Evolutionary conservation across 1,284 basidiomycete genomes (phyloP).

Genomic region (Heterobasidion irregulare): DNA sequence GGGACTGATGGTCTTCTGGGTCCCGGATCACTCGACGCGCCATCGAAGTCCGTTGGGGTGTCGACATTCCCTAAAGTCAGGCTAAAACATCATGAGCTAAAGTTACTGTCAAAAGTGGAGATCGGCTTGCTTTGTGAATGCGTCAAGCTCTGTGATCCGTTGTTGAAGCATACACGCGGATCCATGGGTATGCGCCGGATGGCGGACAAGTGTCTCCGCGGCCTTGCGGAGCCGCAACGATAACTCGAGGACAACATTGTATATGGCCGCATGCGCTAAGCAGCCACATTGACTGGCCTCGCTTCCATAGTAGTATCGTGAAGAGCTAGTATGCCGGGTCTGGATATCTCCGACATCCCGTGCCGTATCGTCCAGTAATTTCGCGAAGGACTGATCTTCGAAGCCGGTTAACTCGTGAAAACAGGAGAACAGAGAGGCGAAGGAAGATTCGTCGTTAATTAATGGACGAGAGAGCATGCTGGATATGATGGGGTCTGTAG

Average conservation of each 20-base stretch:
- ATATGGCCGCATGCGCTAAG: constrained; percentile 41
- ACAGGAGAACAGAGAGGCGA: constrained; percentile 5
- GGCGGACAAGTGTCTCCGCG: constrained; percentile 43
- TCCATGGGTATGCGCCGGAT: constrained; percentile 37
- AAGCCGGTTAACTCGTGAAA: constrained; percentile 2
- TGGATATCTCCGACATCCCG: constrained; percentile 4
- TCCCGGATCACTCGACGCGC: neutral
- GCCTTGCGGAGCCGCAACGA: constrained; percentile 53
- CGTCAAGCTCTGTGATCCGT: constrained; percentile 47
- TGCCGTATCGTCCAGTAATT: constrained; percentile 11
- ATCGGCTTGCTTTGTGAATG: constrained; percentile 42
- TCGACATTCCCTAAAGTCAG: constrained; percentile 27
- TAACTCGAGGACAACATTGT: constrained; percentile 50
- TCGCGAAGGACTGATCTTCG: constrained; percentile 4
- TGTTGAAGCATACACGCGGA: constrained; percentile 41
- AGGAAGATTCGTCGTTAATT: neutral
- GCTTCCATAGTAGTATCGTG: constrained; percentile 4
- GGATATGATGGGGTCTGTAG: neutral
- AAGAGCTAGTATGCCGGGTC: neutral
- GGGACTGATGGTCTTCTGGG: neutral
- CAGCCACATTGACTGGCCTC: constrained; percentile 44
- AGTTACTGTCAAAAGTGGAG: neutral
- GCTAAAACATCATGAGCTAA: neutral
- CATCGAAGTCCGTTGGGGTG: constrained; percentile 11
- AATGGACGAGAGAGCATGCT: neutral